Percentiles rank a stretch among this genome's conserved stretches.
Conservation (phyloP, 495 filamentous ascomycete species). For the Pseudomonodictys pantanalensis region DNA sequence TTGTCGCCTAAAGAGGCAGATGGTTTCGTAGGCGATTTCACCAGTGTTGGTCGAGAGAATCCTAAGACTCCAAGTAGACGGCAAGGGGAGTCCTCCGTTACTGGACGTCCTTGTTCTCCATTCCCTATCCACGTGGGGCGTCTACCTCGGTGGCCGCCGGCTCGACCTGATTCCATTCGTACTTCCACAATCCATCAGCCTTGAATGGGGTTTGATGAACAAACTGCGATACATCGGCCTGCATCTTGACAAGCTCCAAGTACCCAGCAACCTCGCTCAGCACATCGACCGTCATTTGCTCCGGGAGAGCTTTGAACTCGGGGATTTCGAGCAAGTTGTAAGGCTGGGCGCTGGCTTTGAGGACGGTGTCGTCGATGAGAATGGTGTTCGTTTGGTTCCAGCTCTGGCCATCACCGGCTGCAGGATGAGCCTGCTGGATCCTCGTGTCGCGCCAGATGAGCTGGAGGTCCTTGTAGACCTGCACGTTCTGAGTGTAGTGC, state of each 20-base stretch:
- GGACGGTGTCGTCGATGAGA: conserved; percentile 75
- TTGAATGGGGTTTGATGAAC: conserved; percentile 34
- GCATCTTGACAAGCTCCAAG: conserved; percentile 42
- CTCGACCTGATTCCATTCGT: conserved; percentile 16
- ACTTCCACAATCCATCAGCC: conserved; percentile 29
- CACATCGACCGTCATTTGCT: conserved; percentile 34
- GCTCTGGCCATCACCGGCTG: conserved; percentile 9
- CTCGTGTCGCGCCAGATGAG: conserved; percentile 63
- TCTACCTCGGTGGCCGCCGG: no score
- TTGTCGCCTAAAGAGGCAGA: no score
- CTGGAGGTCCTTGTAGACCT: conserved; percentile 82
- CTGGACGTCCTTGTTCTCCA: no score
- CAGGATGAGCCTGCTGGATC: conserved; percentile 54
- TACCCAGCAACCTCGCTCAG: conserved; percentile 43
- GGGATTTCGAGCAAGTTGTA: conserved; percentile 77
- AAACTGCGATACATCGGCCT: conserved; percentile 44
- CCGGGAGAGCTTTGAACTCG: conserved; percentile 56
- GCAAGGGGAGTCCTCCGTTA: no score
- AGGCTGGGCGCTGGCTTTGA: conserved; percentile 80
- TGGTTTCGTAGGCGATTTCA: no score
- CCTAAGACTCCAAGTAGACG: no score
- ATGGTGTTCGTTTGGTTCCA: conserved; percentile 89
- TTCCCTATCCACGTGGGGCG: no score
- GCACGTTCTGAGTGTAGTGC: conserved; percentile 68
- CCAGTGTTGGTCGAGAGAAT: no score